These are phyloP conservation scores for Rossbeevera mucosa DNA, from an alignment of 768 basidiomycete species.

Conservation along the genomic window DNA sequence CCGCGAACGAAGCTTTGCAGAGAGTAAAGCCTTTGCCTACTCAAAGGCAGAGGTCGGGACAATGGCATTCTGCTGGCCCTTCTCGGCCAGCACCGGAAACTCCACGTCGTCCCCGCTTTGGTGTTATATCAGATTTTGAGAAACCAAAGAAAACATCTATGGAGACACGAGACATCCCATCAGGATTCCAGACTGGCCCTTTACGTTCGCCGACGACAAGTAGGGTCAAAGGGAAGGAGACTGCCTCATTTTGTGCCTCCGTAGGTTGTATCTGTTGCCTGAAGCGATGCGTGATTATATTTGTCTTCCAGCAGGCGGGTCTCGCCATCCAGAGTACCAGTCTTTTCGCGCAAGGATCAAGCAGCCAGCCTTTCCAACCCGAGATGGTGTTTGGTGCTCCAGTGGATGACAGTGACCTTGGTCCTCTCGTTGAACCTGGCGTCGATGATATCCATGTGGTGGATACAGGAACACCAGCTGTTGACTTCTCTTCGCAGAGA, in stretches of 20 bases:
- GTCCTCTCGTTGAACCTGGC: slow-evolving; percentile 16
- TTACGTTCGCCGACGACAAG: slow-evolving; percentile 16
- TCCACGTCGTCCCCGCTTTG: slow-evolving; percentile 36
- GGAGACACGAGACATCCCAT: slow-evolving; percentile 21
- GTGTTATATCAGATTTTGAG: slow-evolving; percentile 22
- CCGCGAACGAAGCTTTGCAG: slow-evolving; percentile 40
- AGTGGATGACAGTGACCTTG: slow-evolving; percentile 13
- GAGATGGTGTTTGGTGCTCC: slow-evolving; percentile 20
- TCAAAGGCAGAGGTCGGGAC: slow-evolving; percentile 37
- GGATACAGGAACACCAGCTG: slow-evolving; percentile 20
- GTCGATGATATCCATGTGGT: slow-evolving; percentile 35
- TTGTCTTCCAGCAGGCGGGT: slow-evolving; percentile 3
- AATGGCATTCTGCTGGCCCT: slow-evolving; percentile 23
- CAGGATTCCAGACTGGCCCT: slow-evolving; percentile 24
- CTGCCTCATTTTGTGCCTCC: background rate
- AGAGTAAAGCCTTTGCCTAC: slow-evolving; percentile 38
- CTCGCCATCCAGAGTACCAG: slow-evolving; percentile 24
- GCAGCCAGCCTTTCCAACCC: slow-evolving; percentile 10
- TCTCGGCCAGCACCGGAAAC: slow-evolving; percentile 33
- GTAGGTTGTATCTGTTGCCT: slow-evolving; percentile 1
- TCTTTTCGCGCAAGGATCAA: slow-evolving; percentile 13
- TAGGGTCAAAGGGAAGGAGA: slow-evolving; percentile 19
- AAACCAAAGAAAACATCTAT: slow-evolving; percentile 13
- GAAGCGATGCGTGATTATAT: background rate
- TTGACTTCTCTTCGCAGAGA: slow-evolving; percentile 23